Base-by-base conservation (phyloP, 768 basidiomycete genomes). In the Mycena epipterygia region DNA sequence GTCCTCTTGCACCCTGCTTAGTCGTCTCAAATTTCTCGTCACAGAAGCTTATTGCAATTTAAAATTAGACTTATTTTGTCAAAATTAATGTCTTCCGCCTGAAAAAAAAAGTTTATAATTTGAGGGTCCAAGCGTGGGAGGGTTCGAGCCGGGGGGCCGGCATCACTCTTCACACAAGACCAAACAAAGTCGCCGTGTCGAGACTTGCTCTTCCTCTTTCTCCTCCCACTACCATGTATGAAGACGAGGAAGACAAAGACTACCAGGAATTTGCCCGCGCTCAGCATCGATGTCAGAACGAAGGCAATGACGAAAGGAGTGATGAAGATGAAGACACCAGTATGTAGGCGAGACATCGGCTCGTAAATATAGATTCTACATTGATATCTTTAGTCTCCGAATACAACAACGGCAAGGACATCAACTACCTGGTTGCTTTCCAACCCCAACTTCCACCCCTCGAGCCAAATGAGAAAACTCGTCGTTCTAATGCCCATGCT, bases 21-120 rank as follows among this genome's bases (percentile, higher is more conserved):
- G n/a, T n/a, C n/a, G n/a, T n/a, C n/a, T n/a, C n/a, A n/a, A n/a
- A n/a, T n/a, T n/a, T n/a, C n/a, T n/a, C n/a, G n/a, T n/a, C n/a
- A n/a, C n/a, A n/a, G n/a, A n/a, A n/a, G n/a, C n/a, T 48, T 48
- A 42, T 58, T 55, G 53, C 32, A 16, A 41, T 57, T 57, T 57
- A n/a, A n/a, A n/a, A n/a, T n/a, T n/a, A n/a, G n/a, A n/a, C n/a
- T n/a, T n/a, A n/a, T n/a, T n/a, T n/a, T n/a, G n/a, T 33, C 55
- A 57, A 39, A 39, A 25, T 5, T 57, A 57, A 57, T 57, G 55
- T 37, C 55, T 39, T 57, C 21, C 32, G 46, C 46, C 23, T 3
- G 23, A 37, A 25, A 57, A 41, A 57, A 39, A 57, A 39, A 57
- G 41, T 37, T 37, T 37, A 7, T 37, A 37, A 29, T 39, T 39